Evolutionary conservation across 169 alveolate species (phyloP).

Genomic region (Plasmodium vivax): DNA sequence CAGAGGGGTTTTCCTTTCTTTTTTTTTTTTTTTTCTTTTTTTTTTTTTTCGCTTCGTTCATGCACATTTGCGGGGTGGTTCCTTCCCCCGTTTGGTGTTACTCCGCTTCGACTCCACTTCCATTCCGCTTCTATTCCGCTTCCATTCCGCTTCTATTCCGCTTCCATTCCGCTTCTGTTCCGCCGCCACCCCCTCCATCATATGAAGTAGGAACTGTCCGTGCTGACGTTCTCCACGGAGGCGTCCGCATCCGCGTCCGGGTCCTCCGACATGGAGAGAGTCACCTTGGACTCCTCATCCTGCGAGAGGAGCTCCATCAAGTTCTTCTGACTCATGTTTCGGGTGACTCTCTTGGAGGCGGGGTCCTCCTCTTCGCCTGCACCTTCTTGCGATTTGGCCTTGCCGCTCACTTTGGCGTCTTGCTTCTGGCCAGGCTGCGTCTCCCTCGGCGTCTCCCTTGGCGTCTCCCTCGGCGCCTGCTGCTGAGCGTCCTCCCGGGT

Average conservation of each 20-base stretch:
- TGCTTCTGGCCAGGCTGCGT: not conserved
- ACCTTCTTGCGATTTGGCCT: not conserved
- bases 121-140: too few species aligned
- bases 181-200: not conserved
- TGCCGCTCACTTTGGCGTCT: not conserved
- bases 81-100: not conserved
- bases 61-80: not conserved
- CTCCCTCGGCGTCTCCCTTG: not conserved
- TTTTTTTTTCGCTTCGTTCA: not conserved
- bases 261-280: constrained; percentile 20
- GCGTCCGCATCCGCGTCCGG: constrained; percentile 31
- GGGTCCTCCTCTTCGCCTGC: not conserved
- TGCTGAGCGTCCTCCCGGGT: not conserved
- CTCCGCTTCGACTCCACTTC: too few species aligned
- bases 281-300: constrained; percentile 44
- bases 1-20: not conserved
- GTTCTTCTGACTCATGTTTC: constrained; percentile 44
- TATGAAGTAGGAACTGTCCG: constrained; percentile 41
- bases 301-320: constrained; percentile 37
- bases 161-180: not conserved
- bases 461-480: not conserved
- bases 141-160: not conserved
- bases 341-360: constrained; percentile 3
- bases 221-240: constrained; percentile 51
- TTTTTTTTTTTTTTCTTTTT: too few species aligned